Percentiles rank a stretch among this genome's conserved stretches.
Evolutionary conservation across 2,329 filamentous ascomycete species (phyloP).

Genomic region (Talaromyces sp.): DNA sequence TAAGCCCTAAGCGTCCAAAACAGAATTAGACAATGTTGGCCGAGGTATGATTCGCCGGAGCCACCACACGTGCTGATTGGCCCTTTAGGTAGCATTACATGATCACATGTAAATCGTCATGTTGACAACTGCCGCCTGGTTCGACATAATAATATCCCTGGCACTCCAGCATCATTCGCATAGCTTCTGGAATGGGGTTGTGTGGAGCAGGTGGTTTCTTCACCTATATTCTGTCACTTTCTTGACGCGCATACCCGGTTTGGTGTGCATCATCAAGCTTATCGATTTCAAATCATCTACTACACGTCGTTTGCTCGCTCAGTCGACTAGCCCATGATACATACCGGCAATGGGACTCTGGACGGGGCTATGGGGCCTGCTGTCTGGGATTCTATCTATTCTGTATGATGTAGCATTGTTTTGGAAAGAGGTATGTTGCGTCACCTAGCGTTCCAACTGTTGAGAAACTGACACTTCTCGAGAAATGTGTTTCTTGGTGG

Average conservation of each 20-base stretch:
- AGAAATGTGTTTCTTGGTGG: conserved; percentile 68
- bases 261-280: not conserved
- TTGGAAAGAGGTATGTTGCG: conserved; percentile 52
- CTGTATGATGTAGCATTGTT: conserved; percentile 58
- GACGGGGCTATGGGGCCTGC: conserved; percentile 21
- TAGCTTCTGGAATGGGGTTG: not conserved
- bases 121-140: not conserved
- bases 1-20: conserved; percentile 9
- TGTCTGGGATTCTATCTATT: conserved; percentile 49
- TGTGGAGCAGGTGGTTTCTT: not conserved
- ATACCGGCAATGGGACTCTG: conserved; percentile 2
- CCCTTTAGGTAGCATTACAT: not conserved
- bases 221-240: not conserved
- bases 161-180: not conserved
- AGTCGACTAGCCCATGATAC: not conserved
- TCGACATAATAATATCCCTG: not conserved
- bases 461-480: not conserved
- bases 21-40: not conserved
- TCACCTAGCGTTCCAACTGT: not conserved
- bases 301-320: not conserved
- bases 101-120: not conserved
- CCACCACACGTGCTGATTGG: not conserved
- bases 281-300: not conserved
- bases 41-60: not conserved
- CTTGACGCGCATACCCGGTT: not conserved